Evolutionary conservation across 495 filamentous ascomycete species (phyloP).

Genomic region (Lineolata rhizophorae): DNA sequence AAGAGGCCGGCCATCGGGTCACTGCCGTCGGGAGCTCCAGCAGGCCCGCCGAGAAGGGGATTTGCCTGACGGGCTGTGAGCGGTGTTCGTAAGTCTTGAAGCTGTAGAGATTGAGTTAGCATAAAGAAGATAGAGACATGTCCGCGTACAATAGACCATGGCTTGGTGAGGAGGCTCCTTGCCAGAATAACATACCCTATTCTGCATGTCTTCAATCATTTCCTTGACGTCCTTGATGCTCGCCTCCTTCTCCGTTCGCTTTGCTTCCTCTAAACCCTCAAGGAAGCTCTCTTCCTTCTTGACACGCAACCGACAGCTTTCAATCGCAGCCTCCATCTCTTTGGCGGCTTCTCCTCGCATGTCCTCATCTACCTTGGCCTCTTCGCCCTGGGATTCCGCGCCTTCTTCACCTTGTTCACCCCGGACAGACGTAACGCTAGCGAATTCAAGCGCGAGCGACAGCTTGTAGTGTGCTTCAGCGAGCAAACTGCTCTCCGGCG

Average conservation of each 20-base stretch:
- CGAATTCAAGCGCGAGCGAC: conserved; percentile 86
- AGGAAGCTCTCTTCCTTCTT: conserved; percentile 7
- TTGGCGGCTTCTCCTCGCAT: conserved; percentile 11
- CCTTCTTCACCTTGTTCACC: conserved; percentile 20
- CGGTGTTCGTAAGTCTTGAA: not conserved
- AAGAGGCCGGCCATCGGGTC: conserved; percentile 42
- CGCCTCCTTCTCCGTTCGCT: conserved; percentile 6
- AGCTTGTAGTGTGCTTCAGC: conserved; percentile 93
- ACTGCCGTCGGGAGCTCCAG: conserved; percentile 21
- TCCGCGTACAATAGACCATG: too few species aligned
- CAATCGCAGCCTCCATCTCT: conserved; percentile 10
- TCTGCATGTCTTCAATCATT: conserved; percentile 11
- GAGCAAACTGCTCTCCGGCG: conserved; percentile 55
- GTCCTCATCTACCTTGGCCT: conserved; percentile 9
- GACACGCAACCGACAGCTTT: conserved; percentile 7
- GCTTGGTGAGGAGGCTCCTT: conserved; percentile 1
- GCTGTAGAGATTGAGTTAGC: not conserved
- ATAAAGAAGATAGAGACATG: too few species aligned
- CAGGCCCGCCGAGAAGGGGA: conserved; percentile 15
- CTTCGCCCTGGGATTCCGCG: not conserved
- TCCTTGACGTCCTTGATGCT: conserved; percentile 10
- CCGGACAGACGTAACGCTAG: conserved; percentile 44
- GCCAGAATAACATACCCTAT: conserved; percentile 6
- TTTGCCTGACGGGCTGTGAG: not conserved
- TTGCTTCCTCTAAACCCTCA: conserved; percentile 5